phyloP scores from a whole-genome alignment of 148 eudicot species.

The Rhododendron ovatum region DNA sequence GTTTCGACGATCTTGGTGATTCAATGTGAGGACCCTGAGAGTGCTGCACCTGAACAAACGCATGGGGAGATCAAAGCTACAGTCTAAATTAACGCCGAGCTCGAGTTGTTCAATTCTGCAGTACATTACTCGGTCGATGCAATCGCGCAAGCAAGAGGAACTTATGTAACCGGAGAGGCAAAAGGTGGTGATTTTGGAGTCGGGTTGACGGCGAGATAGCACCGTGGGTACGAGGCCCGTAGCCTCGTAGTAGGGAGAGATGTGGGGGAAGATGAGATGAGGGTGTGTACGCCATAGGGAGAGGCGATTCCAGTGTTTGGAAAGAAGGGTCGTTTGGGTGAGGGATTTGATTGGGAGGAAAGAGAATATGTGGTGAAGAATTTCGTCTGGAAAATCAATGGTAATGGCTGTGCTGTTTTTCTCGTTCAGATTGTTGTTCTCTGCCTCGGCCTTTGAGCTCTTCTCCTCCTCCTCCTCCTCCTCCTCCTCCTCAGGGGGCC shows the following conservation, averaged over 20 bases:
- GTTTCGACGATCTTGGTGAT: neutral
- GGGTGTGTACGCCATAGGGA: too few species aligned
- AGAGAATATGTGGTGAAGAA: constrained; percentile 40
- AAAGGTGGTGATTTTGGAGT: neutral
- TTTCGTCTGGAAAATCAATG: constrained; percentile 39
- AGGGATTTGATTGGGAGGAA: constrained; percentile 43
- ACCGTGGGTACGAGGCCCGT: constrained; percentile 4
- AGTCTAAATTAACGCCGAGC: constrained; percentile 33
- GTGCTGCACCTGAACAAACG: neutral
- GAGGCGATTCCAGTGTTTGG: constrained; percentile 19
- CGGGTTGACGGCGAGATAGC: constrained; percentile 25
- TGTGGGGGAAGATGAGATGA: constrained; percentile 1
- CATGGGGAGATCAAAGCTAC: constrained; percentile 40
- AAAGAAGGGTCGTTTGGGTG: constrained; percentile 41
- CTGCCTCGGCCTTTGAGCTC: too few species aligned
- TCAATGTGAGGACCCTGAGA: constrained; percentile 35
- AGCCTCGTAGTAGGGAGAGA: constrained; percentile 51
- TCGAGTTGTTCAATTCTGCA: constrained; percentile 52
- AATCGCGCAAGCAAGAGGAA: constrained; percentile 1
- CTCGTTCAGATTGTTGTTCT: neutral
- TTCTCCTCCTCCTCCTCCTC: too few species aligned
- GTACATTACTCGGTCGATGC: constrained; percentile 29
- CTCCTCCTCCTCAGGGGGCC: too few species aligned
- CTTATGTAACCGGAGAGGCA: constrained; percentile 23
- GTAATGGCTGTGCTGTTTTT: constrained; percentile 19